Percentiles rank a stretch among this genome's conserved stretches.
Conservation (phyloP, 805 yeast genomes). For the Blastobotrys chiropterorum region DNA sequence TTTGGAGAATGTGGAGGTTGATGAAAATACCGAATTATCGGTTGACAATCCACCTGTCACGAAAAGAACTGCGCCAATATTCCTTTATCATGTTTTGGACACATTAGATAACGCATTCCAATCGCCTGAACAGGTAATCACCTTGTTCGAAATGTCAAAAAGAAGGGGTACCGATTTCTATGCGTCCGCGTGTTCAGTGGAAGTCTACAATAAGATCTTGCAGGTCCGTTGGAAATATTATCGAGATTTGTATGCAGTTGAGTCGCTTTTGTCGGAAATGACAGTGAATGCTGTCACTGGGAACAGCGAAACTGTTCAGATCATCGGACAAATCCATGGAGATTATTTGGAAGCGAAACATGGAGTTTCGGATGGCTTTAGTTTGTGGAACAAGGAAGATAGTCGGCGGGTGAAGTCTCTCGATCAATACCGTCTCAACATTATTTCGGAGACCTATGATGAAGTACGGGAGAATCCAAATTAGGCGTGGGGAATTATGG, state of each 20-base stretch:
- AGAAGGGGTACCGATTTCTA: slow-evolving; percentile 32
- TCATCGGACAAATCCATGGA: slow-evolving; percentile 23
- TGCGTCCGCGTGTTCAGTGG: slow-evolving; percentile 34
- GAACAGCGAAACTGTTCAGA: slow-evolving; percentile 29
- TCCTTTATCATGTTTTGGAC: slow-evolving; percentile 16
- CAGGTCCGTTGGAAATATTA: slow-evolving; percentile 35
- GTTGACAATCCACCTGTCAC: slow-evolving; percentile 12
- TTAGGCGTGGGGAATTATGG: no score
- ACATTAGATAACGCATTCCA: slow-evolving; percentile 21
- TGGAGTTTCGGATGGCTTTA: slow-evolving; percentile 11
- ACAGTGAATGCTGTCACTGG: slow-evolving; percentile 38
- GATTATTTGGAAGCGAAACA: slow-evolving; percentile 25
- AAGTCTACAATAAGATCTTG: slow-evolving; percentile 35
- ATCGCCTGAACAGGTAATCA: slow-evolving; percentile 31
- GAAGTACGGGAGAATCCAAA: background rate
- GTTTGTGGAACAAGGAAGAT: slow-evolving; percentile 28
- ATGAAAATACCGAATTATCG: background rate
- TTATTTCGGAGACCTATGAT: background rate
- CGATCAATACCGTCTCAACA: slow-evolving; percentile 19
- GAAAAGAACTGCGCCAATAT: slow-evolving; percentile 12
- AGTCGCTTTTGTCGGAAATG: slow-evolving; percentile 35
- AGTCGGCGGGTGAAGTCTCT: slow-evolving; percentile 21
- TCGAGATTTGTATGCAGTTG: slow-evolving; percentile 33
- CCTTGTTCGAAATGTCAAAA: slow-evolving; percentile 33
- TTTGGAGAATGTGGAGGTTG: slow-evolving; percentile 1